Evolutionary conservation across 345 rosid genomes (phyloP), one percentile per base, ranked within the genome.

Genomic region (Hibiscus tridactylites): DNA sequence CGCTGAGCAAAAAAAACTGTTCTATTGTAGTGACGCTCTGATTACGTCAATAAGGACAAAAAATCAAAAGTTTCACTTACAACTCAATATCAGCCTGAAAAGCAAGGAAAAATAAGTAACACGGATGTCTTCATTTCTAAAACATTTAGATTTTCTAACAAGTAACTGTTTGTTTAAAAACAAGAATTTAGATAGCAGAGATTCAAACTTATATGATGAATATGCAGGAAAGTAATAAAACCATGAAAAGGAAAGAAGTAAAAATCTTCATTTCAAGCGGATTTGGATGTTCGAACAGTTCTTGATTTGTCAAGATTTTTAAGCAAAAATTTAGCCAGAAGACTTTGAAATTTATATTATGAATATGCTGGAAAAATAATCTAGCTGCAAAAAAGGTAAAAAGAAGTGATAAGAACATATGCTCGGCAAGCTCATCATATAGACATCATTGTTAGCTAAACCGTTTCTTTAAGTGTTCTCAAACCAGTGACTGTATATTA

Each of bases 41-140:
- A 8, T 78, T 68, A 68, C 56, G 54, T 57, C 49, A 47, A 73
- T 70, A 69, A 78, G n/a, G 74, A 62, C 64, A 71, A 59, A 44
- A 71, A 28, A 58, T 6, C 24, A 58, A 60, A 61, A 29, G 57
- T 28, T 24, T 29, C 42, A 21, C 9, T 67, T 28, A 26, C 12
- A 26, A 66, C 37, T 47, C 39, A 66, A 49, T 67, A 24, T 49
- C 39, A 47, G 49, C 70, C 11, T 46, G 56, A 46, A 42, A 24
- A 24, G 11, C 44, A 26, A 24, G 8, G 15, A 24, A 57, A 57
- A 49, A 49, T 13, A 39, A 63, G 68, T 63, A 37, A 65, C 11
- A 65, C 10, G 35, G 24, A 44, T 15, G 9, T 65, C 53, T 42
- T 46, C 15, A 57, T 24, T 57, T 21, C 15, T 5, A 57, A 9